phyloP scores from a whole-genome alignment of 345 rosid species.

The Limnanthes douglasii region DNA sequence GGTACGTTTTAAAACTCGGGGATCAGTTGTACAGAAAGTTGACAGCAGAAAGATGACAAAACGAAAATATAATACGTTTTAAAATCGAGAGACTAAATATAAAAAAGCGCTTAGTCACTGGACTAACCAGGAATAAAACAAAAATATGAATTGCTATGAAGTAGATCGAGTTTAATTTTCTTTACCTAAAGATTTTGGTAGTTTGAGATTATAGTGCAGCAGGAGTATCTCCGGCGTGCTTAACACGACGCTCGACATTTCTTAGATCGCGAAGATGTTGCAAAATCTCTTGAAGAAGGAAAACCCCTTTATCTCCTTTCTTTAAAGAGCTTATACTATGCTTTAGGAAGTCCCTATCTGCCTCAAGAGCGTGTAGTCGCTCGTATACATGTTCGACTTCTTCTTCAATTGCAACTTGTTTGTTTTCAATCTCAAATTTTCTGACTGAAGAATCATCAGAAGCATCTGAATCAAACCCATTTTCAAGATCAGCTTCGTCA shows the following conservation, averaged over 20 bases:
- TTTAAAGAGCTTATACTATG: slow-evolving; percentile 75
- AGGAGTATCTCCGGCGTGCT: slow-evolving; percentile 22
- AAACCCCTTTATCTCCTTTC: slow-evolving; percentile 85
- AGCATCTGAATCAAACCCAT: slow-evolving; percentile 16
- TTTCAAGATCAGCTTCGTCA: slow-evolving; percentile 45
- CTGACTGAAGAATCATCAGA: slow-evolving; percentile 10
- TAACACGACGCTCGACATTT: slow-evolving; percentile 36
- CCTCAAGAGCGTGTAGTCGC: slow-evolving; percentile 81
- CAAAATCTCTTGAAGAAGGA: slow-evolving; percentile 67
- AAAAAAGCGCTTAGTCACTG: too few species aligned
- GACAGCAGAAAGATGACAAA: too few species aligned
- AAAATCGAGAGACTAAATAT: too few species aligned
- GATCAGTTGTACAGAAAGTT: too few species aligned
- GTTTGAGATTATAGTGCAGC: too few species aligned
- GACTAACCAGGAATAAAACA: too few species aligned
- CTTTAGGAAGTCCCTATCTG: slow-evolving; percentile 81
- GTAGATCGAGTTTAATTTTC: too few species aligned
- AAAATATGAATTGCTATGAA: too few species aligned
- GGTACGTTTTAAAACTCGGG: too few species aligned
- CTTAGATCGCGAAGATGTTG: slow-evolving; percentile 80
- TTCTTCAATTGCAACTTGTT: slow-evolving; percentile 35
- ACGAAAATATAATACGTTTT: too few species aligned
- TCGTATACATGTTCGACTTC: slow-evolving; percentile 78
- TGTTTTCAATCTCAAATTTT: slow-evolving; percentile 17
- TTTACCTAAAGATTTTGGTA: too few species aligned